Percentiles rank a stretch among this genome's conserved stretches.
These are phyloP conservation scores for Aspergillus phoenicis DNA, from an alignment of 2,329 filamentous ascomycete species.

Conservation along the genomic window DNA sequence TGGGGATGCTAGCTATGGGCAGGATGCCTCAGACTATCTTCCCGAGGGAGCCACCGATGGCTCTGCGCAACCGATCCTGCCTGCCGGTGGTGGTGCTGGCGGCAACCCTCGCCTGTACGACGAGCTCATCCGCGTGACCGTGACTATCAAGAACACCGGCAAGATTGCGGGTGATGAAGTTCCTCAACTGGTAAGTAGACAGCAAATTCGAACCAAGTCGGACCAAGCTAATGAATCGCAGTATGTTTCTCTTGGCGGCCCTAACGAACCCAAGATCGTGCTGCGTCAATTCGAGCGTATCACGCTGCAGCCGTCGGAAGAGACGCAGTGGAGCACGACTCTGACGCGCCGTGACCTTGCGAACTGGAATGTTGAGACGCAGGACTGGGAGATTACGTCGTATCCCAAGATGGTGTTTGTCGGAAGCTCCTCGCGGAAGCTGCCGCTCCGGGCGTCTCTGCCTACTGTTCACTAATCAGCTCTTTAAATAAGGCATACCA, in stretches of 20 bases:
- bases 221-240: constrained; percentile 20
- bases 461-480: constrained; percentile 28
- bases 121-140: constrained; percentile 52
- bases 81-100: constrained; percentile 61
- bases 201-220: neutral
- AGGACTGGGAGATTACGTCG: constrained; percentile 76
- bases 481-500: no score
- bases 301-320: constrained; percentile 69
- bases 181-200: constrained; percentile 49
- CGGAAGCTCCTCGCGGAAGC: constrained; percentile 60
- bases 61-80: constrained; percentile 57
- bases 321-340: constrained; percentile 65
- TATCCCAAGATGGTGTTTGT: constrained; percentile 64
- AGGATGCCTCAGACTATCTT: constrained; percentile 52
- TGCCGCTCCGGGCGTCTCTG: constrained; percentile 51
- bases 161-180: constrained; percentile 54
- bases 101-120: constrained; percentile 61
- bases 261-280: constrained; percentile 65
- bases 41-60: constrained; percentile 56
- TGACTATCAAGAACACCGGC: constrained; percentile 56
- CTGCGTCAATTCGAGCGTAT: constrained; percentile 83
- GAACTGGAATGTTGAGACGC: constrained; percentile 78
- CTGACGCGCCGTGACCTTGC: constrained; percentile 80
- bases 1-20: constrained; percentile 58
- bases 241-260: constrained; percentile 79